A percentile compares a stretch with the other conserved stretches of the same genome.
These are phyloP conservation scores for Pisolithus thermaeus DNA, from an alignment of 1,284 basidiomycete genomes.

Conservation along the genomic window DNA sequence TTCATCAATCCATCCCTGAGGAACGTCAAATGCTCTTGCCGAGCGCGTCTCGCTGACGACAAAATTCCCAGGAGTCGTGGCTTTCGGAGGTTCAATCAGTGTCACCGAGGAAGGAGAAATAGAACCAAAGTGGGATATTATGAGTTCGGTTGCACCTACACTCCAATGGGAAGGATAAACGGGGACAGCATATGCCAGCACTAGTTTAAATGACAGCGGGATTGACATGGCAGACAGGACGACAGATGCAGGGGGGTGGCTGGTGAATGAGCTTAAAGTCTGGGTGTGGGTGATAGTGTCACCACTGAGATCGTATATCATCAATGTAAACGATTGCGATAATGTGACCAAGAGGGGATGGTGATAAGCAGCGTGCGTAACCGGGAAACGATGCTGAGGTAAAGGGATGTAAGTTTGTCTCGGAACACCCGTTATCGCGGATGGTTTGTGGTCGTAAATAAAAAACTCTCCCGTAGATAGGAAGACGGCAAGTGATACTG, in stretches of 20 bases:
- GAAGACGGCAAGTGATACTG: conserved; percentile 50
- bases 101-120: conserved; percentile 13
- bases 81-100: conserved; percentile 9
- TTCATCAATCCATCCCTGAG: conserved; percentile 66
- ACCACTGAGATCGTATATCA: conserved; percentile 59
- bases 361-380: conserved; percentile 66
- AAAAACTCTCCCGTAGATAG: conserved; percentile 64
- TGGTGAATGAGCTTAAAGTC: conserved; percentile 66
- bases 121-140: conserved; percentile 41
- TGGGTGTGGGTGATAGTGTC: conserved; percentile 48
- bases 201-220: conserved; percentile 57
- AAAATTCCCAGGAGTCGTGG: conserved; percentile 27
- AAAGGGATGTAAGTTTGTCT: conserved; percentile 46
- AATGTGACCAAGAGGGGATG: conserved; percentile 71
- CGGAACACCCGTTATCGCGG: conserved; percentile 31
- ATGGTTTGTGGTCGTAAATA: conserved; percentile 48
- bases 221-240: conserved; percentile 55
- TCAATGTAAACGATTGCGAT: conserved; percentile 58
- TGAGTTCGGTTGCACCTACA: conserved; percentile 68
- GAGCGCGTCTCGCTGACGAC: conserved; percentile 52
- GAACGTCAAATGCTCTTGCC: conserved; percentile 62
- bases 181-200: conserved; percentile 68
- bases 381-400: conserved; percentile 35
- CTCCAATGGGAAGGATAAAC: conserved; percentile 78
- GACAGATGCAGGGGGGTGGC: conserved; percentile 66